Evolutionary conservation across 352 stramenopile species (phyloP), one percentile per base, ranked within the genome.

Genomic region (Globisporangium okanoganense): DNA sequence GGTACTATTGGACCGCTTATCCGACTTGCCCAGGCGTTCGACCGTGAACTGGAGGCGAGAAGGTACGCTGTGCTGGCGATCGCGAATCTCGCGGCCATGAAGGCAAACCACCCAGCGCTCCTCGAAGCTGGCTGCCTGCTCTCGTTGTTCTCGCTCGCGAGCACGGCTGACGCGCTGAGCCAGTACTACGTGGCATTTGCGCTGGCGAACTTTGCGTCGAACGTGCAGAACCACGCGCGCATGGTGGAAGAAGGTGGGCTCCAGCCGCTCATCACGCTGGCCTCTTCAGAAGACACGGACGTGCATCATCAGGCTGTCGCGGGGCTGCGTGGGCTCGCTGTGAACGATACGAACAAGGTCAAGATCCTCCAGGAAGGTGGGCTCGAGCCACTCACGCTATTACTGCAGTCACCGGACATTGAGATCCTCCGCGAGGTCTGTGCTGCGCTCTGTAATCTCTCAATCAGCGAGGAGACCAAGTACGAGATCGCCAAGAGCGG

Each of bases 341-440:
- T 97, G 22, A 94, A 75, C 18, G 81, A 95, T 18, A 75, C 84
- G 10, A 97, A 97, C 71, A 98, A 98, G 65, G 86, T 98, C 58
- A 98, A 99, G 70, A 98, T 99, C 55, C 82, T 99, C 5, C 94
- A 99, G 56, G 96, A 99, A 82, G 96, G 96, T 16, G 95, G 96
- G 0, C 71, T 99, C 20, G 93, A 98, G 63, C 94, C 95, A 18
- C 76, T 99, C 13, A 85, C 94, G 25, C 62, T 97, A 43, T 75
- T 99, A 5, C 72, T 99, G 13, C 67, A 89, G 52, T 95, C 88
- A 0, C 72, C 88, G 43, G 94, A 99, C 63, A 72, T 96, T 10
- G 92, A 98, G 66, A 97, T 99, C 35, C 72, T 98, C 10, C 80
- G 94, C 0, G 95, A 99, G 62, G 90, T 95, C 1, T 98, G 92